Percentiles rank a stretch among this genome's conserved stretches.
These are phyloP conservation scores for Rhizopogon rudus DNA, from an alignment of 768 basidiomycete genomes.

Conservation along the genomic window DNA sequence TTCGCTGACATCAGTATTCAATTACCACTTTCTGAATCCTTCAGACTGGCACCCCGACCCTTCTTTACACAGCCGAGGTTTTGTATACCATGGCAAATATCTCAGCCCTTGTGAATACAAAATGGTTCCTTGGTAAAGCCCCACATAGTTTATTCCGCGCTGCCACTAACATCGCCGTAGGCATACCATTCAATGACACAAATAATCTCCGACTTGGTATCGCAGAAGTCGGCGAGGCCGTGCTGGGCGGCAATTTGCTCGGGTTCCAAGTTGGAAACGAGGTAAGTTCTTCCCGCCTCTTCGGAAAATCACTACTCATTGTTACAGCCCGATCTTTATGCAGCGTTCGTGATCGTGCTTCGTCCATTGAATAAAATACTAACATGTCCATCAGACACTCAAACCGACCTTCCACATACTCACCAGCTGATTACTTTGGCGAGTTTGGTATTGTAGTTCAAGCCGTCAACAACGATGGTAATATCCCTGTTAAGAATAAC, in stretches of 20 bases:
- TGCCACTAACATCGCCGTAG: not conserved
- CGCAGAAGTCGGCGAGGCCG: slow-evolving; percentile 35
- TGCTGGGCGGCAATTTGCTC: slow-evolving; percentile 36
- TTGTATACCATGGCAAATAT: slow-evolving; percentile 47
- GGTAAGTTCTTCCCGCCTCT: not conserved
- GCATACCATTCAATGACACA: slow-evolving; percentile 14
- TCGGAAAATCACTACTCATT: slow-evolving; percentile 35
- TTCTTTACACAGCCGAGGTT: slow-evolving; percentile 44
- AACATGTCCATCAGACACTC: slow-evolving; percentile 14
- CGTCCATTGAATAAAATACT: not conserved
- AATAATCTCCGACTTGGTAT: slow-evolving; percentile 26
- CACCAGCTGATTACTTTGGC: slow-evolving; percentile 23
- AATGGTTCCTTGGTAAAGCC: slow-evolving; percentile 43
- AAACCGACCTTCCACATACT: slow-evolving; percentile 24
- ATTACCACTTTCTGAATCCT: slow-evolving; percentile 17
- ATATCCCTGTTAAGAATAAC: slow-evolving; percentile 21
- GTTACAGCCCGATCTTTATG: slow-evolving; percentile 42
- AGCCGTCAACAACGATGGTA: slow-evolving; percentile 16
- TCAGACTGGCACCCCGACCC: slow-evolving; percentile 46
- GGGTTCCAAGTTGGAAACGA: slow-evolving; percentile 59
- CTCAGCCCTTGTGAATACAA: slow-evolving; percentile 33
- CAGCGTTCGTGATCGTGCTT: slow-evolving; percentile 3
- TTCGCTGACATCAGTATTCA: slow-evolving; percentile 9
- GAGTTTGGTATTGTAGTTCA: slow-evolving; percentile 23
- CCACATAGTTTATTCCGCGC: not conserved